Evolutionary conservation across 306 rosid genomes (phyloP).

Genomic region (Corylus americana): DNA sequence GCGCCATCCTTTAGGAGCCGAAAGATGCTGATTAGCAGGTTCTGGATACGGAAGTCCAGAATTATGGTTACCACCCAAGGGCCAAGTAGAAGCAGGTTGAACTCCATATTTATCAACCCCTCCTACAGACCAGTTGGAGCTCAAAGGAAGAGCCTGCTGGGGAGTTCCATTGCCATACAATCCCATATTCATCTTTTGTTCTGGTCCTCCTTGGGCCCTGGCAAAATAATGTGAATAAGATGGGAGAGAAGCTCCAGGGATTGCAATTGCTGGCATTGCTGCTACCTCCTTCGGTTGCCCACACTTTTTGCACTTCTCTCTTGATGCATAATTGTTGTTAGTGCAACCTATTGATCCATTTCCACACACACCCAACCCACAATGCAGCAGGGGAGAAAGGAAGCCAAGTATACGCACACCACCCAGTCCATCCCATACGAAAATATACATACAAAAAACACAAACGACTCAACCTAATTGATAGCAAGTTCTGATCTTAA

Average conservation of each 20-base stretch:
- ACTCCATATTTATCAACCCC: slow-evolving; percentile 66
- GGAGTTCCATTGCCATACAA: slow-evolving; percentile 58
- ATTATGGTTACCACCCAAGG: slow-evolving; percentile 52
- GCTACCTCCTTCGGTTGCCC: slow-evolving; percentile 95
- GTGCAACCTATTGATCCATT: slow-evolving; percentile 99
- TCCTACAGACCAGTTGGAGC: slow-evolving; percentile 59
- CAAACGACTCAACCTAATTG: slow-evolving; percentile 83
- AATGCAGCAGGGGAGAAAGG: slow-evolving; percentile 72
- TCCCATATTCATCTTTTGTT: slow-evolving; percentile 65
- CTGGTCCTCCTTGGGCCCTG: slow-evolving; percentile 70
- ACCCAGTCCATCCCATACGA: slow-evolving; percentile 78
- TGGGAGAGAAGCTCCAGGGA: slow-evolving; percentile 82
- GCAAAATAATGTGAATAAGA: slow-evolving; percentile 64
- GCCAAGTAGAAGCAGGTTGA: slow-evolving; percentile 58
- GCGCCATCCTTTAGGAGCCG: slow-evolving; percentile 80
- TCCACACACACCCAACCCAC: slow-evolving; percentile 77
- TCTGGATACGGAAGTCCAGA: slow-evolving; percentile 54
- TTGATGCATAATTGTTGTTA: slow-evolving; percentile 99
- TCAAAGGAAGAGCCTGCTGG: slow-evolving; percentile 49
- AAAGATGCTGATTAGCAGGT: slow-evolving; percentile 43
- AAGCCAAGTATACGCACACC: slow-evolving; percentile 79
- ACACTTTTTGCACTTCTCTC: slow-evolving; percentile 98
- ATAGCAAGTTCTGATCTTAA: slow-evolving; percentile 47
- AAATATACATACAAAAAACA: slow-evolving; percentile 82
- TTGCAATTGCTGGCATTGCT: slow-evolving; percentile 84